Conservation (phyloP, 2,329 filamentous ascomycete genomes). For the Teratosphaeria pseudoeucalypti region DNA sequence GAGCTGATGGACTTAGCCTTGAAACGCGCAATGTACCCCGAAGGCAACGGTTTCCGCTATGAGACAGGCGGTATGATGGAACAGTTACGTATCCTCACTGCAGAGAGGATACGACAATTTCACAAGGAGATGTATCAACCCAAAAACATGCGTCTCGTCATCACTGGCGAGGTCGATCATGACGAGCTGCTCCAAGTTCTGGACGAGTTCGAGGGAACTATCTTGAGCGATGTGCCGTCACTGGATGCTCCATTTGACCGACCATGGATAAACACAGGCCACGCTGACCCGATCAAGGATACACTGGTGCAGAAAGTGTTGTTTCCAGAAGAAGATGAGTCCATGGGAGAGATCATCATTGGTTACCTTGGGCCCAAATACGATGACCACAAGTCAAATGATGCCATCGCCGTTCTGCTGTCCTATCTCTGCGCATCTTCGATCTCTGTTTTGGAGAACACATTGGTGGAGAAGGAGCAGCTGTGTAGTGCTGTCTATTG, state of each 20-base stretch:
- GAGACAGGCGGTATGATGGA: constrained; percentile 98
- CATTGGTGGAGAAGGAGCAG: constrained; percentile 85
- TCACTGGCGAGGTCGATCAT: constrained; percentile 88
- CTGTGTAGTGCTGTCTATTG: constrained; percentile 78
- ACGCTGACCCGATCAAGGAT: constrained; percentile 60
- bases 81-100: constrained; percentile 71
- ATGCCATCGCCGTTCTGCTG: constrained; percentile 68
- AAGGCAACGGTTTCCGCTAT: constrained; percentile 85
- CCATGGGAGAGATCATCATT: constrained; percentile 76
- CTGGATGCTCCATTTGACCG: constrained; percentile 66
- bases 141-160: constrained; percentile 80
- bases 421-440: constrained; percentile 89
- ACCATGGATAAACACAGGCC: constrained; percentile 77
- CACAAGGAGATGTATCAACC: constrained; percentile 97
- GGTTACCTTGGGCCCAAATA: constrained; percentile 80
- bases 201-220: constrained; percentile 78
- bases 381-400: constrained; percentile 48
- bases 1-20: constrained; percentile 83
- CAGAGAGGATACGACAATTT: constrained; percentile 86
- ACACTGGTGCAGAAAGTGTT: constrained; percentile 67
- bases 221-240: constrained; percentile 69
- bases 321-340: constrained; percentile 95
- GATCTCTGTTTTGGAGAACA: constrained; percentile 82
- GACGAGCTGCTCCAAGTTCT: constrained; percentile 67
- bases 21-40: constrained; percentile 71